Evolutionary conservation across 2,329 filamentous ascomycete species (phyloP).

Genomic region (Pseudogymnoascus pannorum): DNA sequence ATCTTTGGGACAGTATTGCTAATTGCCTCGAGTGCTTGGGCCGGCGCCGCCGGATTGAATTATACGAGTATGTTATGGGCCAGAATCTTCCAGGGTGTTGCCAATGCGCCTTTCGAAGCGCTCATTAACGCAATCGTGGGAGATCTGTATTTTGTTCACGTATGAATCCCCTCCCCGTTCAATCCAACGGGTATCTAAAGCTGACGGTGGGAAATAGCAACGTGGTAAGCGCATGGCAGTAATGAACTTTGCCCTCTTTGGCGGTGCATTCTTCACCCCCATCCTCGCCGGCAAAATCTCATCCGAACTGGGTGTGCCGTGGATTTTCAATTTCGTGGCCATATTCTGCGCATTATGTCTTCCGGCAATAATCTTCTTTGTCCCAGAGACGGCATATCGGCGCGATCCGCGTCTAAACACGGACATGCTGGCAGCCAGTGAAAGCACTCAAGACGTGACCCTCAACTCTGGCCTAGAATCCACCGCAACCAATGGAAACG

Average conservation of each 20-base stretch:
- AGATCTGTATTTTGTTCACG: constrained; percentile 84
- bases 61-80: constrained; percentile 71
- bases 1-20: constrained; percentile 68
- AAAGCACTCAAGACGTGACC: neutral
- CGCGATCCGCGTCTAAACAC: constrained; percentile 62
- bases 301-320: constrained; percentile 66
- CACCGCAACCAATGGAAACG: neutral
- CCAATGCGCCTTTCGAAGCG: constrained; percentile 81
- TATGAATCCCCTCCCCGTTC: constrained; percentile 34
- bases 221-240: constrained; percentile 83
- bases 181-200: neutral
- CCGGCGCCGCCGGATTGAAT: constrained; percentile 56
- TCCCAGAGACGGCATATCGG: constrained; percentile 76
- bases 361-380: constrained; percentile 66
- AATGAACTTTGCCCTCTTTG: constrained; percentile 61
- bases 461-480: neutral
- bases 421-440: constrained; percentile 43
- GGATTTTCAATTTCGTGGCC: constrained; percentile 82
- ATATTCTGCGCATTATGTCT: constrained; percentile 71
- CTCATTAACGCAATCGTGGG: constrained; percentile 83
- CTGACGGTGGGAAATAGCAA: constrained; percentile 38
- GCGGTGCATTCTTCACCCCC: constrained; percentile 69
- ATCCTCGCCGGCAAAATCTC: constrained; percentile 89
- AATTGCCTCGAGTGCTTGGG: constrained; percentile 71
- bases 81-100: constrained; percentile 78